Evolutionary conservation across 75 land plant genomes (phyloP), one percentile per base, ranked within the genome.

Genomic region (Gnetum montanum): DNA sequence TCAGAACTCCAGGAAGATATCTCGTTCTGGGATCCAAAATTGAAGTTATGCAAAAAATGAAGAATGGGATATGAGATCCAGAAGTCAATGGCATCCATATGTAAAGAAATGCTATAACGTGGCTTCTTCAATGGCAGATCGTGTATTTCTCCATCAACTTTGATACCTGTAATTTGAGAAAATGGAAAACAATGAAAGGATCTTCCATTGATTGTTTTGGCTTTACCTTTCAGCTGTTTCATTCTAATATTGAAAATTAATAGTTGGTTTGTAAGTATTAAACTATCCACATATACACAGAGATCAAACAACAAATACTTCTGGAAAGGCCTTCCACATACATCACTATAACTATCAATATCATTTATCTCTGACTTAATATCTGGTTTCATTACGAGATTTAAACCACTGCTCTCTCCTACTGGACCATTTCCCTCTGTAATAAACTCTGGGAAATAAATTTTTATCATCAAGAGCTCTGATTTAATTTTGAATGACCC

Each of bases 1-100:
- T 57, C 44, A 7, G 51, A 18, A 28, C 44, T 8, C 13, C 31
- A 40, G 27, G 81, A 58, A 62, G 72, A 57, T 18, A 26, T 54
- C 38, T 38, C 47, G 22, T 65, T 31, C 43, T 75, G 41, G 31
- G 34, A 24, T 33, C 64, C 61, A 31, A 80, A 68, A 19, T 26
- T 18, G 30, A 69, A 46, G 29, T 46, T 61, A 60, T 58, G 52
- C 73, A 66, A 83, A 33, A 92, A 88, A 30, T 47, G 60, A 34
- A 92, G 40, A 26, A 79, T 43, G n/a, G 81, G 77, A 68, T 74
- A 61, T 2, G 97, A 84, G 46, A 80, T 65, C 66, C 78, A 85
- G 0, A 81, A 43, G 62, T 88, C 81, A 4, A 79, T 40, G 43
- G 51, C 28, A 23, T 79, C 84, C 31, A 57, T 63, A 18, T 55